phyloP scores from a whole-genome alignment of 164 flowering plant species.

The Paratinospora sagittata region DNA sequence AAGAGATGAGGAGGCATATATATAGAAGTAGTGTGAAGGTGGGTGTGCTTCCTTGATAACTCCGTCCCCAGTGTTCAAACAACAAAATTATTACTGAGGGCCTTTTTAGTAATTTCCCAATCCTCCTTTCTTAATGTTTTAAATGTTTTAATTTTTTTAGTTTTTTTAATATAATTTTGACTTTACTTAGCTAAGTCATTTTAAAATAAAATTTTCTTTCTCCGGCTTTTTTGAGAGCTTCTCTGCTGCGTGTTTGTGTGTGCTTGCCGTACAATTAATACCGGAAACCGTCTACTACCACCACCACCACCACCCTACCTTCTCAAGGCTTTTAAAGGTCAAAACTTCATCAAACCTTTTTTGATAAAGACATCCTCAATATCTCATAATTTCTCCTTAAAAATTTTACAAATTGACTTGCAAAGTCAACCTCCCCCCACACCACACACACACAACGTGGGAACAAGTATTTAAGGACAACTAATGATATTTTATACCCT shows the following conservation, averaged over 20 bases:
- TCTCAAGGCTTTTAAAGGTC: conserved; percentile 2
- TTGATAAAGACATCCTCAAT: not conserved
- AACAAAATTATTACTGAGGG: conserved; percentile 27
- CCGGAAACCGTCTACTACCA: conserved; percentile 6
- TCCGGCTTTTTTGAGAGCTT: not conserved
- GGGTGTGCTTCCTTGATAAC: not conserved
- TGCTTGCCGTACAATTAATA: conserved; percentile 25
- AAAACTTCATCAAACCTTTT: not conserved
- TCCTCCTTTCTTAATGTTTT: not conserved
- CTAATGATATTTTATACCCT: no score
- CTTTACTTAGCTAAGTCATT: conserved; percentile 7
- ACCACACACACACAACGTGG: no score
- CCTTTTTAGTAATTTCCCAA: conserved; percentile 63
- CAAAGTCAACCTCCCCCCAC: not conserved
- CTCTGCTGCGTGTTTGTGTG: not conserved
- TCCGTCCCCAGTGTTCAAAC: not conserved
- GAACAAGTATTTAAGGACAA: no score
- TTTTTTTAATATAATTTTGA: conserved; percentile 3
- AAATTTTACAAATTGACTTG: not conserved
- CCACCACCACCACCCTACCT: not conserved
- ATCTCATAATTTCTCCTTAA: not conserved
- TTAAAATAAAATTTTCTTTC: not conserved
- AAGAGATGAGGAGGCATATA: conserved; percentile 17
- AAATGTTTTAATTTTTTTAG: conserved; percentile 9
- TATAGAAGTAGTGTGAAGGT: conserved; percentile 18